Evolutionary conservation across 2,329 filamentous ascomycete genomes (phyloP).

Genomic region (Aspergillus puulaauensis): DNA sequence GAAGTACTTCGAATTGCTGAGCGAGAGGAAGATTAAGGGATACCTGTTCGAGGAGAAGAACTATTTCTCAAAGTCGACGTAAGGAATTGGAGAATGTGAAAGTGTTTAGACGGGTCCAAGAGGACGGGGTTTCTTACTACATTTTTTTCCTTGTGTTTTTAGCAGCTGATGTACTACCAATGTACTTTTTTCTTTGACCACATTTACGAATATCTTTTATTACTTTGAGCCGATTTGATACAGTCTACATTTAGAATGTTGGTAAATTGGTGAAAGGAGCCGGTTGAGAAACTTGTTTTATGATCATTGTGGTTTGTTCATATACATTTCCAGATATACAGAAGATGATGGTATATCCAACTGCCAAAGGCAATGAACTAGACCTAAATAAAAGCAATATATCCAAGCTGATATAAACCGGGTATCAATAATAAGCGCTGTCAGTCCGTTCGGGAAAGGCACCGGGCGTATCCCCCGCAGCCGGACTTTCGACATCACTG

Average conservation of each 20-base stretch:
- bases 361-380: background rate
- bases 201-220: background rate
- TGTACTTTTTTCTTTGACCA: conserved; percentile 1
- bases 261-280: background rate
- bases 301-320: background rate
- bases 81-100: conserved; percentile 3
- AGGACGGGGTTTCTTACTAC: conserved; percentile 1
- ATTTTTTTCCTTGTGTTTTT: conserved; percentile 9
- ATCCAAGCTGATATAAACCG: background rate
- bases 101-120: background rate
- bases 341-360: background rate
- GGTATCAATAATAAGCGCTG: conserved; percentile 33
- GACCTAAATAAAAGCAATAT: background rate
- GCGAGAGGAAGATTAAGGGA: conserved; percentile 62
- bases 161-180: conserved; percentile 12
- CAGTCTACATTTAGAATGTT: background rate
- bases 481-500: conserved; percentile 37
- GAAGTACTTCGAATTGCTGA: conserved; percentile 64
- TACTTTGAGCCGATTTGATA: background rate
- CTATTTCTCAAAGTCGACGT: conserved; percentile 46
- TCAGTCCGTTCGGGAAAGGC: conserved; percentile 36
- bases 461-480: conserved; percentile 28
- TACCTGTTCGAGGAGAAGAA: conserved; percentile 66
- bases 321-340: background rate
- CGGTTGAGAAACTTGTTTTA: background rate